Percentiles rank a stretch among this genome's conserved stretches.
Conservation (phyloP, 2,329 filamentous ascomycete species). For the Drechslera avenae region DNA sequence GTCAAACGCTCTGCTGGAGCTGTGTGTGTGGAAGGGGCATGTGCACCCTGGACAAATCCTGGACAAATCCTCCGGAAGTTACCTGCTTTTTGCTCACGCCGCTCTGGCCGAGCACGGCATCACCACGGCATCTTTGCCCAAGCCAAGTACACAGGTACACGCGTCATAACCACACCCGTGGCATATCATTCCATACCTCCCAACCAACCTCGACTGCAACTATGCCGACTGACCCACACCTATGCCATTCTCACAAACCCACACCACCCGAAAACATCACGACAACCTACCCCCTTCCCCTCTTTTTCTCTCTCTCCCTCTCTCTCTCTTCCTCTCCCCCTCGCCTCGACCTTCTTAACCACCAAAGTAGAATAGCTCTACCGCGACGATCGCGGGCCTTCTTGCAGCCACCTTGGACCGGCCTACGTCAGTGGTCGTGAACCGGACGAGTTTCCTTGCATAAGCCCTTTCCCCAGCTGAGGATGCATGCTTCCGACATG, state of each 20-base stretch:
- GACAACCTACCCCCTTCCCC: no score
- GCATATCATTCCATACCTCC: not conserved
- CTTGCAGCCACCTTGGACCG: not conserved
- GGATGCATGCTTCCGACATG: not conserved
- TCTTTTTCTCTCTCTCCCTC: no score
- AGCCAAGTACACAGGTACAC: not conserved
- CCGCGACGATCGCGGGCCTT: not conserved
- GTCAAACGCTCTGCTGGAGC: slow-evolving; percentile 12
- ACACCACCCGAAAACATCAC: not conserved
- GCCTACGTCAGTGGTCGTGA: not conserved
- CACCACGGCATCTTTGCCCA: not conserved
- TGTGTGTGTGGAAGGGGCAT: not conserved
- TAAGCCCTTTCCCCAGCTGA: not conserved
- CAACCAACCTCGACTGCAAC: not conserved
- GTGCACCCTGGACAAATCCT: slow-evolving; percentile 7
- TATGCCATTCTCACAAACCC: slow-evolving; percentile 4
- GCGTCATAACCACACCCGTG: not conserved
- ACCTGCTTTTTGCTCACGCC: slow-evolving; percentile 2
- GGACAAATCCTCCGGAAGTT: slow-evolving; percentile 4
- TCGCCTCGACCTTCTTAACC: no score
- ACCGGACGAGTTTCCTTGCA: not conserved
- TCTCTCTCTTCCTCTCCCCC: no score
- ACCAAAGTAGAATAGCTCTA: no score
- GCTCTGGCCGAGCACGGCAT: slow-evolving; percentile 1
- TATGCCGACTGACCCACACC: not conserved